Base-by-base conservation (phyloP, 108 stramenopile genomes). In the Pseudonitzschia delicatissima region DNA sequence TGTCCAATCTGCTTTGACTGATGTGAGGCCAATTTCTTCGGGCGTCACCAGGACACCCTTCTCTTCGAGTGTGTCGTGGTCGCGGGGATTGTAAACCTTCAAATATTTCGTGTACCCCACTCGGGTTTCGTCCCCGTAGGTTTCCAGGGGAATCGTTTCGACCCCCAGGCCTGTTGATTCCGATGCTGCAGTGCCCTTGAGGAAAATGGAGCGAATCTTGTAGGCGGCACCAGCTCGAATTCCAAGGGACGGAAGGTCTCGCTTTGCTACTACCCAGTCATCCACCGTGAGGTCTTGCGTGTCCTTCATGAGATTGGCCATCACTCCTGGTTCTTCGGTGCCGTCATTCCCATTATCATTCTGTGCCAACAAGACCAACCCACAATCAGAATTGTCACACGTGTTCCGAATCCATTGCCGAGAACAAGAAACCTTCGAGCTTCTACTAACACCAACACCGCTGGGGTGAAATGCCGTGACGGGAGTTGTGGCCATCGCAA, bases 1-100 rank as follows among this genome's bases (percentile, higher is more conserved):
- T 3, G 55, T 62, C 39, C 80, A 53, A 66, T 86, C 82, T 47
- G 62, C 68, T 28, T 65, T 64, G 5, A 86, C 40, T 5, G 80
- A 71, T 0, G 59, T 44, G 20, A 86, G 34, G 7, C 82, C 85
- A 33, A 83, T 82, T 61, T 86, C 85, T 50, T 86, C 71, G 8
- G 85, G 82, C 21, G 82, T 53, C 2, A 83, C 82, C 11, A 83
- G 64, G 12, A 85, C 84, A 7, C 76, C 71, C 31, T 44, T 51
- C 5, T 9, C 37, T 37, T 5, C 37, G 5, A n/a, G 2, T 44
- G 42, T 55, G 45, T 29, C 33, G 31, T 62, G 61, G 7, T 62
- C 44, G 13, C 26, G 26, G 13, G 49, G 49, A 17, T 32, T 40
- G 13, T 62, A 62, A 3, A 68, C 45, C 21, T 59, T 28, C 2